phyloP scores from a whole-genome alignment of 2,329 filamentous ascomycete species.

The Beauveria varroae region DNA sequence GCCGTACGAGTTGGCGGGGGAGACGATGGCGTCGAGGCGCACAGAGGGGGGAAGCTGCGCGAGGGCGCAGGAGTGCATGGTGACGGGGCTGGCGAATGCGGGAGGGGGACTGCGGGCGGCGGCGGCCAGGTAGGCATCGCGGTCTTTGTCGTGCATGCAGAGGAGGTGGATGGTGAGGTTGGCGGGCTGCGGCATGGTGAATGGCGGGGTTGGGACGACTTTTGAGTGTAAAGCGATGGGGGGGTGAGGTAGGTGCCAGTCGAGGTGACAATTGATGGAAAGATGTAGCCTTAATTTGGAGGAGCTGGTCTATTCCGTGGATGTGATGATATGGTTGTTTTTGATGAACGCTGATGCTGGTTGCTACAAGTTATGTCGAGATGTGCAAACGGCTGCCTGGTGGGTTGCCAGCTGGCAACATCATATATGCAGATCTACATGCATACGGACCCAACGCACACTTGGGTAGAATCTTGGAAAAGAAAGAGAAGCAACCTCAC shows the following conservation, averaged over 20 bases:
- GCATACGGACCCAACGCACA: background rate
- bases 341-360: background rate
- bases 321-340: background rate
- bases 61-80: conserved; percentile 32
- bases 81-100: conserved; percentile 19
- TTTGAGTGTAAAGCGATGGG: too few species aligned
- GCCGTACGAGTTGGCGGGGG: conserved; percentile 47
- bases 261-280: background rate
- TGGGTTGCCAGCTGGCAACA: background rate
- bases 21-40: conserved; percentile 42
- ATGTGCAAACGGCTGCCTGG: background rate
- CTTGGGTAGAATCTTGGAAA: background rate
- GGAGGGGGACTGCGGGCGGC: conserved; percentile 22
- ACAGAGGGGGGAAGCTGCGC: conserved; percentile 25
- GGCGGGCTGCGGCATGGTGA: conserved; percentile 1
- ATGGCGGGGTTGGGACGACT: background rate
- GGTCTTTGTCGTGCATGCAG: conserved; percentile 14
- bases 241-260: background rate
- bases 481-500: background rate
- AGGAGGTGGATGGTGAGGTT: conserved; percentile 9
- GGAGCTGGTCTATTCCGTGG: background rate
- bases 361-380: background rate
- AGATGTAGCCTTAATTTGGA: background rate
- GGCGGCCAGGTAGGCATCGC: conserved; percentile 32
- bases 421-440: background rate